These are phyloP conservation scores for Cystobasidium slooffiae DNA, from an alignment of 1,284 basidiomycete genomes.

Conservation along the genomic window DNA sequence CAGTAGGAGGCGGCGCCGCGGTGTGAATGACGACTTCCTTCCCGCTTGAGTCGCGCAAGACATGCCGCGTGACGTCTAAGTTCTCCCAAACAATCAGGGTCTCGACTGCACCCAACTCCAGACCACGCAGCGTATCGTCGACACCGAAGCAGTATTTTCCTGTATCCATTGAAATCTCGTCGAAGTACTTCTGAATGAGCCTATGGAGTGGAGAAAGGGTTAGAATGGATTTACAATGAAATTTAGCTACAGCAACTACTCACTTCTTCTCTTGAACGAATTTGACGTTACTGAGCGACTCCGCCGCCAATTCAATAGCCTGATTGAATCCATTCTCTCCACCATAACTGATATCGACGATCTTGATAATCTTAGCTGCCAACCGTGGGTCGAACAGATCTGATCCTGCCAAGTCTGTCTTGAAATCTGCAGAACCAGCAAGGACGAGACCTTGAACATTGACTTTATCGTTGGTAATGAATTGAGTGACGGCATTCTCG, in stretches of 20 bases:
- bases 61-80: conserved; percentile 81
- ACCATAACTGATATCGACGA: conserved; percentile 98
- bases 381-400: conserved; percentile 95
- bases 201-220: conserved; percentile 41
- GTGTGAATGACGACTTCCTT: conserved; percentile 80
- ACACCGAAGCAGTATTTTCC: conserved; percentile 98
- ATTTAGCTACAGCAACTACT: background rate
- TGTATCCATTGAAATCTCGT: conserved; percentile 98
- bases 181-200: conserved; percentile 96
- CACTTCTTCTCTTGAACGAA: conserved; percentile 96
- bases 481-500: conserved; percentile 95
- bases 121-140: conserved; percentile 92
- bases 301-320: conserved; percentile 96
- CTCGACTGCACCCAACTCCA: conserved; percentile 96
- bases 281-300: conserved; percentile 96
- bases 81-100: conserved; percentile 99
- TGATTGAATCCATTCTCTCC: conserved; percentile 99
- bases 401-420: conserved; percentile 93
- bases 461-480: conserved; percentile 97
- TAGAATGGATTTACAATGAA: background rate
- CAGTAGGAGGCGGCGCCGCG: conserved; percentile 52
- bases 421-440: conserved; percentile 97
- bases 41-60: conserved; percentile 84
- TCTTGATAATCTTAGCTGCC: conserved; percentile 88
- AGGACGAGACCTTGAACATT: conserved; percentile 97